phyloP scores from a whole-genome alignment of 371 early-diverging fungal species.

The Mortierella sp. region DNA sequence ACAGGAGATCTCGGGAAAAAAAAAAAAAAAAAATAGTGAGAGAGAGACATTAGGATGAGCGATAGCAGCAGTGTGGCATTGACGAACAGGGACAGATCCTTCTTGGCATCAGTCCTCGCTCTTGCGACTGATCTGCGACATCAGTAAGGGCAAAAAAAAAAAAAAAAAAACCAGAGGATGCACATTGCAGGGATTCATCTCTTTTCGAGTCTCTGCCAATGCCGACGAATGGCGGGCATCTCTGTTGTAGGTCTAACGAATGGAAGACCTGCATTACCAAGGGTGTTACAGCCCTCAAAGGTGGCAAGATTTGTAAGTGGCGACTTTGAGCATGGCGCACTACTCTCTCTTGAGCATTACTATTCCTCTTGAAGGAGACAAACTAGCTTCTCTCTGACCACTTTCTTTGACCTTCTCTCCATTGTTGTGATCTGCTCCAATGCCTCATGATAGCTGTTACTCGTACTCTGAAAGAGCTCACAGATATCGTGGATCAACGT shows the following conservation, averaged over 20 bases:
- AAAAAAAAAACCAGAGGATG: no score
- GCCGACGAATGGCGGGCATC: not conserved
- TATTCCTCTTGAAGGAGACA: no score
- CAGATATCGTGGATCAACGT: slow-evolving; percentile 29
- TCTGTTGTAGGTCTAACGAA: slow-evolving; percentile 27
- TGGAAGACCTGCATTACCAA: slow-evolving; percentile 29
- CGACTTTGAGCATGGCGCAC: no score
- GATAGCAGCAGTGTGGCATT: not conserved
- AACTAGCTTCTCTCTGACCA: no score
- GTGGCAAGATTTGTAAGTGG: slow-evolving; percentile 34
- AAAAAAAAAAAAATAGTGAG: no score
- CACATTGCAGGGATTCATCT: not conserved
- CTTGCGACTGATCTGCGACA: slow-evolving; percentile 41
- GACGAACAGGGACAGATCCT: slow-evolving; percentile 41
- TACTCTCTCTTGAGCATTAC: no score
- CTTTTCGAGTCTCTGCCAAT: not conserved
- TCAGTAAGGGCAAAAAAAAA: slow-evolving; percentile 16
- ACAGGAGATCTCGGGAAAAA: no score
- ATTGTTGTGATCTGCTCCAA: not conserved
- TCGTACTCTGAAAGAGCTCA: slow-evolving; percentile 24
- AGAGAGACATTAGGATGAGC: not conserved
- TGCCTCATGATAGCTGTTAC: slow-evolving; percentile 17
- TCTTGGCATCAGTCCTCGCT: slow-evolving; percentile 22
- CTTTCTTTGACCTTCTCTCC: not conserved
- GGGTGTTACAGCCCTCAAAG: slow-evolving; percentile 30